phyloP scores from a whole-genome alignment of 805 yeast genomes.

The Saccharomycopsis capsularis region DNA sequence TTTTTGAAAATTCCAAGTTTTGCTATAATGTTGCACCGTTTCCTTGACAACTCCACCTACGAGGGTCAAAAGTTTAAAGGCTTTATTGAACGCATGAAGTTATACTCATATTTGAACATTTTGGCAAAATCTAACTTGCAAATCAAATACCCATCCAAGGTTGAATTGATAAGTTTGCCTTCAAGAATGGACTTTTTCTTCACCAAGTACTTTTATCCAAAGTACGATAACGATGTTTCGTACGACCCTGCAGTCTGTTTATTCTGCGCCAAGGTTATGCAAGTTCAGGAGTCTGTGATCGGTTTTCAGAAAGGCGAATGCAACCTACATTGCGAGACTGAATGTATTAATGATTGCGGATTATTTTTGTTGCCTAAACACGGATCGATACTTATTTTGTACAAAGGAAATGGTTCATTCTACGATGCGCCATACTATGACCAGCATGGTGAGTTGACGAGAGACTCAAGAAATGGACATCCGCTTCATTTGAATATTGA shows the following conservation, averaged over 20 bases:
- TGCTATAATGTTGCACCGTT: constrained; percentile 21
- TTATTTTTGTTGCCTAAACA: constrained; percentile 67
- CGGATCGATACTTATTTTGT: constrained; percentile 53
- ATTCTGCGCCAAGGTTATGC: constrained; percentile 66
- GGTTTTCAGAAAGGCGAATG: constrained; percentile 68
- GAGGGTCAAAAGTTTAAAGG: constrained; percentile 25
- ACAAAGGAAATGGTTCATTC: constrained; percentile 78
- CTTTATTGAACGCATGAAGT: constrained; percentile 15
- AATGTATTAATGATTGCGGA: constrained; percentile 63
- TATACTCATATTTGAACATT: constrained; percentile 6
- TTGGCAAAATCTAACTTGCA: constrained; percentile 19
- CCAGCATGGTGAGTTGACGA: constrained; percentile 78
- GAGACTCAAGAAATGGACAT: constrained; percentile 62
- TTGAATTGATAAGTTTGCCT: constrained; percentile 61
- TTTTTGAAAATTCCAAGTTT: constrained; percentile 43
- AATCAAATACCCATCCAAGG: constrained; percentile 58
- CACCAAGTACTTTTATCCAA: constrained; percentile 47
- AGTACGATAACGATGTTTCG: constrained; percentile 33
- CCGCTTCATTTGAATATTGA: constrained; percentile 58
- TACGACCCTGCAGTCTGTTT: constrained; percentile 81
- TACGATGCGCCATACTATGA: constrained; percentile 79
- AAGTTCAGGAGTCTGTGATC: constrained; percentile 55
- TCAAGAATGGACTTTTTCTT: constrained; percentile 59
- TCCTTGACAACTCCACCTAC: constrained; percentile 21
- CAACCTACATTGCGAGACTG: constrained; percentile 56